Percentiles rank a stretch among this genome's conserved stretches.
Evolutionary conservation across 495 filamentous ascomycete species (phyloP).

Genomic region (Penicillium fimorum): DNA sequence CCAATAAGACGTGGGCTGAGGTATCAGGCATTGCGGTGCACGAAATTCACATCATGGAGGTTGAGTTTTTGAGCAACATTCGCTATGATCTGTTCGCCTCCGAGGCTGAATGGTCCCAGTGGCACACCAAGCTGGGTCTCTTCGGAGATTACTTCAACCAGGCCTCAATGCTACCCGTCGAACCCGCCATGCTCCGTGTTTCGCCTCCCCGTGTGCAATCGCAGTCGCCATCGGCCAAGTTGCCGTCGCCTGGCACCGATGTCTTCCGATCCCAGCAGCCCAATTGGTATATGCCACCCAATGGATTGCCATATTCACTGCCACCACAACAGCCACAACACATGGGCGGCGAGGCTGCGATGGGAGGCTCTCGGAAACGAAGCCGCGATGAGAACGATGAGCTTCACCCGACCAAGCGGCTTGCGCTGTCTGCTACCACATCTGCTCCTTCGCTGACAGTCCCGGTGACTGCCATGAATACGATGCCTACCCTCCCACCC

Average conservation of each 20-base stretch:
- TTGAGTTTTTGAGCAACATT: conserved; percentile 99
- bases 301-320: conserved; percentile 27
- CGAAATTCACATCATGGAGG: conserved; percentile 99
- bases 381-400: conserved; percentile 62
- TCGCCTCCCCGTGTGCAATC: conserved; percentile 37
- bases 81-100: conserved; percentile 88
- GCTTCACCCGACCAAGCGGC: conserved; percentile 69
- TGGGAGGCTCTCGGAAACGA: conserved; percentile 61
- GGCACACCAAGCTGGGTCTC: conserved; percentile 75
- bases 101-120: conserved; percentile 75
- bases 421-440: conserved; percentile 34
- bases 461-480: conserved; percentile 29
- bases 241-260: conserved; percentile 55
- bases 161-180: conserved; percentile 45
- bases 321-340: conserved; percentile 27
- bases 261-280: conserved; percentile 29
- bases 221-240: conserved; percentile 41
- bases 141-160: conserved; percentile 79
- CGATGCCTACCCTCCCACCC: conserved; percentile 39
- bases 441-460: conserved; percentile 34
- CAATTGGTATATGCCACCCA: conserved; percentile 33
- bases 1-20: conserved; percentile 99
- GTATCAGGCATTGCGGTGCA: conserved; percentile 92
- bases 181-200: conserved; percentile 31
- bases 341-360: conserved; percentile 27